These are phyloP conservation scores for Pelargonium myrrhifolium DNA, from an alignment of 441 rosid species.

Conservation along the genomic window DNA sequence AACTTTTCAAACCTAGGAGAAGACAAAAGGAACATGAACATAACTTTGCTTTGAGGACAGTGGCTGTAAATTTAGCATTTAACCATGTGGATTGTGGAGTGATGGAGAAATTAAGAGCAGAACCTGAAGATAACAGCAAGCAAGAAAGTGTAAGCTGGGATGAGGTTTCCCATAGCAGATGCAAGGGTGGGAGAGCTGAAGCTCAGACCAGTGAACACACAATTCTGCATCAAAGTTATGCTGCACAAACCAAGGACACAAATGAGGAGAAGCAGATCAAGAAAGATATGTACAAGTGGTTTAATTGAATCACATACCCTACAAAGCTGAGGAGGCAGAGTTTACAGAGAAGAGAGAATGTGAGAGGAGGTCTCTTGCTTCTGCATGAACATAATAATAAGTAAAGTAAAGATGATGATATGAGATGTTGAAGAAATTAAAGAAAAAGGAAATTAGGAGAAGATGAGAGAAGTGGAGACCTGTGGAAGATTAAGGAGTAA, in stretches of 20 bases:
- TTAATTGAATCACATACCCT: conserved; percentile 9
- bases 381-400: not conserved
- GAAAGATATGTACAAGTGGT: too few species aligned
- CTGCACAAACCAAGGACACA: not conserved
- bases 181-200: conserved; percentile 26
- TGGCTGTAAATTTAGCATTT: not conserved
- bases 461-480: not conserved
- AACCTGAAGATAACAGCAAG: conserved; percentile 21
- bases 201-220: conserved; percentile 20
- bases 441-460: not conserved
- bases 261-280: too few species aligned
- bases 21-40: not conserved
- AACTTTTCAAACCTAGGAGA: conserved; percentile 43
- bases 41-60: too few species aligned
- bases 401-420: not conserved
- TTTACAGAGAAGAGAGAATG: conserved; percentile 11
- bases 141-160: conserved; percentile 23
- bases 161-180: conserved; percentile 24
- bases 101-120: not conserved
- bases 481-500: conserved; percentile 8
- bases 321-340: conserved; percentile 18
- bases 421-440: not conserved
- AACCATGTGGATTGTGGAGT: too few species aligned
- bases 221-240: conserved; percentile 19
- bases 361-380: conserved; percentile 17